Evolutionary conservation across 495 filamentous ascomycete genomes (phyloP).

Genomic region (Tuber borchii): DNA sequence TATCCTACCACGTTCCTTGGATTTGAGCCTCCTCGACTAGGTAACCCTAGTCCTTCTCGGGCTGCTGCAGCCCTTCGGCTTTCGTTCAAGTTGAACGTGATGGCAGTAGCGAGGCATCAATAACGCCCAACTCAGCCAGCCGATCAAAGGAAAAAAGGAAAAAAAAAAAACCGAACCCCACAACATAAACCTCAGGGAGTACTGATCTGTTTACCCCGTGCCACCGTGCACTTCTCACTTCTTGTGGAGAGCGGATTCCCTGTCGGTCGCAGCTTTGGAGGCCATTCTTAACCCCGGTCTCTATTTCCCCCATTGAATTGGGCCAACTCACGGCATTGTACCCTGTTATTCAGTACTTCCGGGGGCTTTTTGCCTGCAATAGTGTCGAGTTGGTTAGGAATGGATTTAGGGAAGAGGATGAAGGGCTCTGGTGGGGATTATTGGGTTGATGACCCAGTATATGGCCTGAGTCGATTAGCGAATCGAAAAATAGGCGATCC

Average conservation of each 20-base stretch:
- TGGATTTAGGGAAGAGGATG: slow-evolving; percentile 24
- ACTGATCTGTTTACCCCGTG: slow-evolving; percentile 27
- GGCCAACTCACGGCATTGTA: slow-evolving; percentile 19
- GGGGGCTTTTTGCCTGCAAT: not conserved
- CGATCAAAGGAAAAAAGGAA: slow-evolving; percentile 17
- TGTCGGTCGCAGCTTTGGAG: slow-evolving; percentile 15
- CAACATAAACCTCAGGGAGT: slow-evolving; percentile 25
- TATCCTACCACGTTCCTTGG: not conserved
- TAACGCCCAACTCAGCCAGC: slow-evolving; percentile 28
- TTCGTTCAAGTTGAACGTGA: slow-evolving; percentile 33
- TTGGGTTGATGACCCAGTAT: slow-evolving; percentile 40
- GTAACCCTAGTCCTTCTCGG: slow-evolving; percentile 19
- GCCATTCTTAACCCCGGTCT: slow-evolving; percentile 16
- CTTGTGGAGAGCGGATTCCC: slow-evolving; percentile 17
- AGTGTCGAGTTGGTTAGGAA: slow-evolving; percentile 19
- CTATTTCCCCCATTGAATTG: slow-evolving; percentile 29
- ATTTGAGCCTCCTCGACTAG: slow-evolving; percentile 10
- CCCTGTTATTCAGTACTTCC: not conserved
- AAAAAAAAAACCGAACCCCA: not conserved
- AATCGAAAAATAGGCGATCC: slow-evolving; percentile 18
- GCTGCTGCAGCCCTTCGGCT: slow-evolving; percentile 29
- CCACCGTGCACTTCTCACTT: slow-evolving; percentile 24
- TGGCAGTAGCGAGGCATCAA: slow-evolving; percentile 37
- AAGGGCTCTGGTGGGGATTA: slow-evolving; percentile 12
- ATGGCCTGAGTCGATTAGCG: slow-evolving; percentile 29